A percentile compares a stretch with the other conserved stretches of the same genome.
These are phyloP conservation scores for Russula dissimulans DNA, from an alignment of 768 basidiomycete genomes.

Conservation along the genomic window DNA sequence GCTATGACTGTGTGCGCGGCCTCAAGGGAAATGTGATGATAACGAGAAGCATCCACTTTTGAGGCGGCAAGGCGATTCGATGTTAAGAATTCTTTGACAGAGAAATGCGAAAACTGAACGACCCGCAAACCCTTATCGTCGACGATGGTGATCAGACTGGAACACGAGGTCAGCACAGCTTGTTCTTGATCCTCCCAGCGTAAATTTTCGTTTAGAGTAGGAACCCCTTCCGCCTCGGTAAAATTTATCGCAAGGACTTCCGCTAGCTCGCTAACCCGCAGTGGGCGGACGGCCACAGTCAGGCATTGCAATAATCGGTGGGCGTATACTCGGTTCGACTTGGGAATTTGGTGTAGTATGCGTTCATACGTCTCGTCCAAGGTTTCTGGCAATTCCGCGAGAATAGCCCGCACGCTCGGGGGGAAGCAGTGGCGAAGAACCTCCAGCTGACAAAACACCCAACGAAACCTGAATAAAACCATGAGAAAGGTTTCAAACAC, in stretches of 20 bases:
- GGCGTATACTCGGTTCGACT: not conserved
- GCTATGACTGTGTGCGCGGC: not conserved
- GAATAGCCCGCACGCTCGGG: not conserved
- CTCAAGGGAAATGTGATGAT: not conserved
- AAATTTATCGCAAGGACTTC: not conserved
- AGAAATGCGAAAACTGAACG: constrained; percentile 1
- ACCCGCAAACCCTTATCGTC: not conserved
- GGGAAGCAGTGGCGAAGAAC: not conserved
- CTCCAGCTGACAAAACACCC: constrained; percentile 1
- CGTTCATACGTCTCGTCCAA: not conserved
- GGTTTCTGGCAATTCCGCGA: not conserved
- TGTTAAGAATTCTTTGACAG: not conserved
- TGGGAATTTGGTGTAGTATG: not conserved
- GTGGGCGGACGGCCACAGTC: not conserved
- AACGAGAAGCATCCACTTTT: not conserved
- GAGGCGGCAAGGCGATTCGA: not conserved
- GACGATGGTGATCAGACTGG: not conserved
- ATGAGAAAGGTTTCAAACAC: not conserved
- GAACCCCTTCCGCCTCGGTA: not conserved
- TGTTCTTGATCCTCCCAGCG: not conserved
- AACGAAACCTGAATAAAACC: not conserved
- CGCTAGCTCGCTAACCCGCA: not conserved
- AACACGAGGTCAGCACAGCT: not conserved
- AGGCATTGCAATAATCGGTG: not conserved
- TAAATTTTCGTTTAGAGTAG: not conserved